A percentile compares a stretch with the other conserved stretches of the same genome.
phyloP scores from a whole-genome alignment of 73 alveolate genomes.

The Paramecium pentaurelia region DNA sequence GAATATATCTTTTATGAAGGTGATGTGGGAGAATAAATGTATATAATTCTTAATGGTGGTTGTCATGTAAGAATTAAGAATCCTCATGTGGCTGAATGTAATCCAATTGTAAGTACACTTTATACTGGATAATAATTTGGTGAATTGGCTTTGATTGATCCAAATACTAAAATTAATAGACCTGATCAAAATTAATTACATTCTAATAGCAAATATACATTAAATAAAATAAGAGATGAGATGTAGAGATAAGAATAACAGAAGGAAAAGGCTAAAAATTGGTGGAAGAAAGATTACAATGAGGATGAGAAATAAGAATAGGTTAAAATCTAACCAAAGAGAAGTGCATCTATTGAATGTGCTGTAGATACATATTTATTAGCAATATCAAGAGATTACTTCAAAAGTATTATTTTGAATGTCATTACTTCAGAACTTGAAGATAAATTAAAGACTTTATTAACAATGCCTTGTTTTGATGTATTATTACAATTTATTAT shows the following conservation, averaged over 20 bases:
- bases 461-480: conserved; percentile 56
- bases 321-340: conserved; percentile 27
- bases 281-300: conserved; percentile 47
- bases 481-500: not conserved
- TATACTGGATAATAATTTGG: conserved; percentile 60
- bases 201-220: conserved; percentile 7
- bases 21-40: conserved; percentile 58
- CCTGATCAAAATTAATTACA: not conserved
- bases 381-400: conserved; percentile 52
- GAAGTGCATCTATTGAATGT: conserved; percentile 61
- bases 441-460: conserved; percentile 37
- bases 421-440: conserved; percentile 51
- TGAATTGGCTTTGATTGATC: conserved; percentile 58
- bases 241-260: not conserved
- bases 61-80: conserved; percentile 62
- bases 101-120: conserved; percentile 41
- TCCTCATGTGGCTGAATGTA: conserved; percentile 22
- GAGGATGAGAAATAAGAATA: conserved; percentile 31
- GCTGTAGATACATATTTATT: conserved; percentile 32
- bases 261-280: conserved; percentile 24
- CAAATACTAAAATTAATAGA: conserved; percentile 27
- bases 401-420: conserved; percentile 41
- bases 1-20: conserved; percentile 42
- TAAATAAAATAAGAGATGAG: not conserved
- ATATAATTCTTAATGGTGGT: conserved; percentile 54